Conservation (phyloP, 108 stramenopile species). For the Fistulifera pelliculosa region DNA sequence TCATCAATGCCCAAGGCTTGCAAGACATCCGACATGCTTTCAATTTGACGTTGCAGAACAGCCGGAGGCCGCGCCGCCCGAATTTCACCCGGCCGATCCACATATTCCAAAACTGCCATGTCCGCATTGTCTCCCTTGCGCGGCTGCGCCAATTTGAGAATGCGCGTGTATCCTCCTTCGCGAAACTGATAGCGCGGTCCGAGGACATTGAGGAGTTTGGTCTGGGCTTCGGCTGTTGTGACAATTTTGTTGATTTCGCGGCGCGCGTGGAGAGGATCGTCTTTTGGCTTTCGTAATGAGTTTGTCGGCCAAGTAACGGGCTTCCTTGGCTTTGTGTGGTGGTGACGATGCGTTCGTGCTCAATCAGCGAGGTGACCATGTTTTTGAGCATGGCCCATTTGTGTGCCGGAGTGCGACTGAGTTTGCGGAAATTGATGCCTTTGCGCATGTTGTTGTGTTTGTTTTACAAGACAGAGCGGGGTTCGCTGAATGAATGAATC, state of each 20-base stretch:
- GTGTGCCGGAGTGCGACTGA: slow-evolving; percentile 66
- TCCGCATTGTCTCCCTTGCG: slow-evolving; percentile 90
- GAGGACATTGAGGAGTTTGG: slow-evolving; percentile 91
- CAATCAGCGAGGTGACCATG: slow-evolving; percentile 91
- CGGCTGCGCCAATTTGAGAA: slow-evolving; percentile 80
- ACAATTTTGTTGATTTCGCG: slow-evolving; percentile 42
- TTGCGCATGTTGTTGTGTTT: no score
- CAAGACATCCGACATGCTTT: neutral
- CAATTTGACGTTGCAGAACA: slow-evolving; percentile 8
- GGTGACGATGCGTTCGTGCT: slow-evolving; percentile 97
- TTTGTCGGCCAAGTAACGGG: slow-evolving; percentile 85
- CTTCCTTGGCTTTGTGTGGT: slow-evolving; percentile 95
- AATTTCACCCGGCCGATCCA: slow-evolving; percentile 93
- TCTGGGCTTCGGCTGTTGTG: slow-evolving; percentile 34
- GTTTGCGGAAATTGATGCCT: slow-evolving; percentile 69
- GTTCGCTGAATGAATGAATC: no score
- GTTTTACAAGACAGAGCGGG: no score
- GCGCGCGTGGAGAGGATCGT: slow-evolving; percentile 25
- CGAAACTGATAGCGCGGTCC: slow-evolving; percentile 91
- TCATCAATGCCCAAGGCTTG: neutral
- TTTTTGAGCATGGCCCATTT: slow-evolving; percentile 88
- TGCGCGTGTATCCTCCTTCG: slow-evolving; percentile 95
- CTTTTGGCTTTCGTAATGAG: slow-evolving; percentile 59
- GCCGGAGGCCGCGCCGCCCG: slow-evolving; percentile 78
- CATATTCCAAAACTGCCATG: slow-evolving; percentile 98